These are phyloP conservation scores for Citrullus mucosospermus DNA, from an alignment of 306 rosid species.

Conservation along the genomic window DNA sequence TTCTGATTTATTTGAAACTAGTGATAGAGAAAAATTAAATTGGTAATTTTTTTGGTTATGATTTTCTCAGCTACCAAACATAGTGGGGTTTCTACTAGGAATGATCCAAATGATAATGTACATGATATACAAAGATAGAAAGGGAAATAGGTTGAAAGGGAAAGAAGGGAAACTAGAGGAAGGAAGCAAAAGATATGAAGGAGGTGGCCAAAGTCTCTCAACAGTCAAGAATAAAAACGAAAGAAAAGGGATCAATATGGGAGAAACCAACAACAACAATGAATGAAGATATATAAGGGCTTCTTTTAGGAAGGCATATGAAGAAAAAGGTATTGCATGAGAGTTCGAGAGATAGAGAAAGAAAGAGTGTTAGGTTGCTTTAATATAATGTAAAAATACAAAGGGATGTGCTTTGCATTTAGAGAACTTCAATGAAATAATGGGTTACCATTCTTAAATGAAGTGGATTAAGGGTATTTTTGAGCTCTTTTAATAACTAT, in stretches of 20 bases:
- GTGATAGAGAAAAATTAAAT: too few relatives aligned
- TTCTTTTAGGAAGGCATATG: too few relatives aligned
- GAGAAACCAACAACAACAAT: background rate
- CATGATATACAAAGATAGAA: constrained; percentile 27
- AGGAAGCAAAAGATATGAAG: background rate
- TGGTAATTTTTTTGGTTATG: background rate
- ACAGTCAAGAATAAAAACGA: background rate
- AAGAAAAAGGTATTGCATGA: too few relatives aligned
- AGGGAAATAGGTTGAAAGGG: background rate
- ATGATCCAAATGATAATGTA: constrained; percentile 39
- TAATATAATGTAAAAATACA: too few relatives aligned
- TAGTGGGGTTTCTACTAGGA: constrained; percentile 52
- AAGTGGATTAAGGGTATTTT: too few relatives aligned
- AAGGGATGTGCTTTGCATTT: too few relatives aligned
- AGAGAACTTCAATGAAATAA: too few relatives aligned
- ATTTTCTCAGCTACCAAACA: constrained; percentile 41
- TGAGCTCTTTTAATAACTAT: too few relatives aligned
- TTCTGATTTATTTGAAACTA: background rate
- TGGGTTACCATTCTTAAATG: too few relatives aligned
- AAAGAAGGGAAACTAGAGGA: background rate
- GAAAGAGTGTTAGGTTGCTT: too few relatives aligned
- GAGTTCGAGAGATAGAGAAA: too few relatives aligned
- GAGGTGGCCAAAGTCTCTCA: background rate
- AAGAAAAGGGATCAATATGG: background rate
- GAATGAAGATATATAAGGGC: background rate